These are phyloP conservation scores for Hydrangea macrophylla DNA, from an alignment of 148 eudicot genomes.

Conservation along the genomic window DNA sequence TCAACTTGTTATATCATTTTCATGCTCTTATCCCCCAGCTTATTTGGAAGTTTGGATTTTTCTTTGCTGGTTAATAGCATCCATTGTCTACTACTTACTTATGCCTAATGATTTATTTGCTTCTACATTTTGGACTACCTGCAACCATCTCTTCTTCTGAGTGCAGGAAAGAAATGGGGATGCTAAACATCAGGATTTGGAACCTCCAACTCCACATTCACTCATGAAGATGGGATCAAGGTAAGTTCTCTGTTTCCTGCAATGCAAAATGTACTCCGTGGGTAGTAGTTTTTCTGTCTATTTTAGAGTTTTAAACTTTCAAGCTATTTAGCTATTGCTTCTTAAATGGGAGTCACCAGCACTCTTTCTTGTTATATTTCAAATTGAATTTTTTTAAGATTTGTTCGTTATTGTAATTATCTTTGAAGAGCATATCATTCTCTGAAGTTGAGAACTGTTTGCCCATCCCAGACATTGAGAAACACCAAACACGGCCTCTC, in stretches of 20 bases:
- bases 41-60: neutral
- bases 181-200: slow-evolving; percentile 59
- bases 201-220: slow-evolving; percentile 73
- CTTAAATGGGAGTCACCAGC: too few species aligned
- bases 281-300: too few species aligned
- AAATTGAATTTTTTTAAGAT: too few species aligned
- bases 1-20: neutral
- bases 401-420: too few species aligned
- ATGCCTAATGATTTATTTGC: neutral
- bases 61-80: slow-evolving; percentile 1
- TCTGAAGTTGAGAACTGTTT: too few species aligned
- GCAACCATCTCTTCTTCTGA: slow-evolving; percentile 13
- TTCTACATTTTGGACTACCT: neutral
- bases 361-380: too few species aligned
- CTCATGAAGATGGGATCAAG: slow-evolving; percentile 69
- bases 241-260: slow-evolving; percentile 51
- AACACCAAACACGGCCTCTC: neutral
- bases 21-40: slow-evolving; percentile 4
- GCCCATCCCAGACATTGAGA: neutral
- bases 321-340: too few species aligned
- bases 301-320: neutral
- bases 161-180: slow-evolving; percentile 78
- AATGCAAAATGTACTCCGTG: too few species aligned
- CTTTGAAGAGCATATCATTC: too few species aligned
- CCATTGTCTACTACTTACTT: neutral